phyloP scores from a whole-genome alignment of 2,329 filamentous ascomycete species.

The Teratosphaeria destructans region DNA sequence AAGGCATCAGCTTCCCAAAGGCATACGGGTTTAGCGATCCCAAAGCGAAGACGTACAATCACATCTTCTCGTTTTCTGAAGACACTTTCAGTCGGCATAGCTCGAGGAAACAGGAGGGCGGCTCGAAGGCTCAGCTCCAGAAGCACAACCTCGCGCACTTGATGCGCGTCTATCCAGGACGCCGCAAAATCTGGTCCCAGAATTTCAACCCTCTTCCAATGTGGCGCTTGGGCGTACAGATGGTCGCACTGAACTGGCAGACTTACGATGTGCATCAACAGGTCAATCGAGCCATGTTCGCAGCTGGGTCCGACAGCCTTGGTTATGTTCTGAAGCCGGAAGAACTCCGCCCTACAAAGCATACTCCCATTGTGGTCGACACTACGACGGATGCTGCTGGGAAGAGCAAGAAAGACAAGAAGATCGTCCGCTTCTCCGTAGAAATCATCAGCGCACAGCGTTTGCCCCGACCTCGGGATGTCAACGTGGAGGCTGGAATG shows the following conservation, averaged over 20 bases:
- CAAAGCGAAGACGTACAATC: constrained; percentile 80
- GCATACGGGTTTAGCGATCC: constrained; percentile 57
- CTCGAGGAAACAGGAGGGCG: constrained; percentile 54
- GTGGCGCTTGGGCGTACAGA: constrained; percentile 93
- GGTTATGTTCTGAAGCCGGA: constrained; percentile 92
- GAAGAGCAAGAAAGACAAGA: constrained; percentile 58
- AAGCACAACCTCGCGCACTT: constrained; percentile 85
- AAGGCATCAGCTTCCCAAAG: constrained; percentile 62
- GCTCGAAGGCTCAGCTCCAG: constrained; percentile 64
- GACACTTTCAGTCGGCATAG: constrained; percentile 74
- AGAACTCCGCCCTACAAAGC: constrained; percentile 58
- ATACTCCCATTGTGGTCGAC: constrained; percentile 47
- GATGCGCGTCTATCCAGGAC: constrained; percentile 89
- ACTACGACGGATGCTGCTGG: constrained; percentile 40
- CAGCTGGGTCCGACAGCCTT: constrained; percentile 71
- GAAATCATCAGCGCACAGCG: constrained; percentile 91
- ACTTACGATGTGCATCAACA: constrained; percentile 94
- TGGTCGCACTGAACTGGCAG: constrained; percentile 97
- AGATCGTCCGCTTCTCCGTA: constrained; percentile 74
- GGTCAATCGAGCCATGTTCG: constrained; percentile 96
- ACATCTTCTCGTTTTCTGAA: constrained; percentile 93
- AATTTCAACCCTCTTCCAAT: constrained; percentile 93
- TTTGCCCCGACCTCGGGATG: constrained; percentile 68
- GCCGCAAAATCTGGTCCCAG: constrained; percentile 69
- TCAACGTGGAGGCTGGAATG: constrained; percentile 63